A percentile compares a stretch with the other conserved stretches of the same genome.
Evolutionary conservation across 495 filamentous ascomycete genomes (phyloP).

Genomic region (Penicillium coprophilum): DNA sequence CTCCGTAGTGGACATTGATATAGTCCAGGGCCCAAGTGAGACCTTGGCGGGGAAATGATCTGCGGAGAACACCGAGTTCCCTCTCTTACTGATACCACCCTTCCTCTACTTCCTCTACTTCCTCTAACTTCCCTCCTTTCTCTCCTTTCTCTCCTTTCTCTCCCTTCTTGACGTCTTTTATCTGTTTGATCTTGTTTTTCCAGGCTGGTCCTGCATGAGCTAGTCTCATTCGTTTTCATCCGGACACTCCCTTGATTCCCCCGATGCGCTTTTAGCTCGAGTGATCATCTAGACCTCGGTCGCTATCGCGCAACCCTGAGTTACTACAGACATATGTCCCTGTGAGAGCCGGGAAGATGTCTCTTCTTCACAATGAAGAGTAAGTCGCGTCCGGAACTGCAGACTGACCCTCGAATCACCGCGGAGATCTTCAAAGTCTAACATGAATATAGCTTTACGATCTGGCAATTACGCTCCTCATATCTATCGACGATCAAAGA

Average conservation of each 20-base stretch:
- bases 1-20: not conserved
- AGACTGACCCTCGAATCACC: constrained; percentile 4
- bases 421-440: constrained; percentile 17
- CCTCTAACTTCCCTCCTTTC: constrained; percentile 1
- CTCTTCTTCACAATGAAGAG: constrained; percentile 96
- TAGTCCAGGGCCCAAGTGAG: not conserved
- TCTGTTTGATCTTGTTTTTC: constrained; percentile 16
- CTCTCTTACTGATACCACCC: constrained; percentile 12
- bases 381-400: constrained; percentile 45
- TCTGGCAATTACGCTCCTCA: constrained; percentile 88
- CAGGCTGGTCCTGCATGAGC: constrained; percentile 42
- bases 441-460: constrained; percentile 65
- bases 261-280: constrained; percentile 16
- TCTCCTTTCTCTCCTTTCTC: not conserved
- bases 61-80: constrained; percentile 25
- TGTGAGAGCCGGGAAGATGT: constrained; percentile 57
- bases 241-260: constrained; percentile 7
- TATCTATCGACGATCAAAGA: constrained; percentile 91
- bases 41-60: constrained; percentile 30
- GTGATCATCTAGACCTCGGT: constrained; percentile 10
- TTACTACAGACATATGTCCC: constrained; percentile 2
- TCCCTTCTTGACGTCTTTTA: constrained; percentile 12
- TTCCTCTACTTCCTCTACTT: constrained; percentile 2
- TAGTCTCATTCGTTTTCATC: constrained; percentile 16
- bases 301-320: constrained; percentile 3